Evolutionary conservation across 371 early-diverging fungal species (phyloP), one percentile per base, ranked within the genome.

Genomic region (Lichtheimia corymbifera): DNA sequence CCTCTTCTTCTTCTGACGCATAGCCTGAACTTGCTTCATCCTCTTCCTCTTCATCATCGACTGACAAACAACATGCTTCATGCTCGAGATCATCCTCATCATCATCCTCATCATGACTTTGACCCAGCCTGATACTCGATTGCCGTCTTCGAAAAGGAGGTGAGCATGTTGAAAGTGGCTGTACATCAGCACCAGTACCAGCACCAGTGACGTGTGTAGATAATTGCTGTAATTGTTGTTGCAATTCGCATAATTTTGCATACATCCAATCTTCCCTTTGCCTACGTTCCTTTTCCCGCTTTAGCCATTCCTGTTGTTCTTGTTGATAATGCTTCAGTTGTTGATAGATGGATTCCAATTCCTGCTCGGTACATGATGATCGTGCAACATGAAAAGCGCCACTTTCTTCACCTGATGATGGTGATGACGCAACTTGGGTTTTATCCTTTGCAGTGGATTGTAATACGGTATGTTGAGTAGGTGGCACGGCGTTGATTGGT

Each of bases 251-350:
- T 17, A 54, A 54, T 40, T 54, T 54, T 6, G 20, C 20, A 27
- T 35, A 20, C 54, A 54, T 54, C 54, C 54, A 54, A 18, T 54
- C 54, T 28, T 54, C 54, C 3, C 40, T 27, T 17, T 54, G 54
- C 5, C 40, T 12, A 3, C 28, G 54, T 18, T 54, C 54, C 20
- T 40, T 20, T n/a, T 54, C 54, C 3, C 54, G 54, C 27, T 40
- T 22, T 40, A 54, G 20, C 35, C 54, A 40, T 28, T n/a, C 40
- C 30, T 54, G 35, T 13, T 54, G 54, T 40, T 54, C 54, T 20
- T 35, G 54, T n/a, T 28, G 27, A 20, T 54, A 54, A 3, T 20
- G 27, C 20, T 40, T 20, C 4, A 54, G 13, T 40, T 54, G 35
- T 20, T 54, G 27, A 20, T 40, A 40, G 0, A 35, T 40, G 28